Base-by-base conservation (phyloP, 495 filamentous ascomycete species). In the Cryomyces minteri region DNA sequence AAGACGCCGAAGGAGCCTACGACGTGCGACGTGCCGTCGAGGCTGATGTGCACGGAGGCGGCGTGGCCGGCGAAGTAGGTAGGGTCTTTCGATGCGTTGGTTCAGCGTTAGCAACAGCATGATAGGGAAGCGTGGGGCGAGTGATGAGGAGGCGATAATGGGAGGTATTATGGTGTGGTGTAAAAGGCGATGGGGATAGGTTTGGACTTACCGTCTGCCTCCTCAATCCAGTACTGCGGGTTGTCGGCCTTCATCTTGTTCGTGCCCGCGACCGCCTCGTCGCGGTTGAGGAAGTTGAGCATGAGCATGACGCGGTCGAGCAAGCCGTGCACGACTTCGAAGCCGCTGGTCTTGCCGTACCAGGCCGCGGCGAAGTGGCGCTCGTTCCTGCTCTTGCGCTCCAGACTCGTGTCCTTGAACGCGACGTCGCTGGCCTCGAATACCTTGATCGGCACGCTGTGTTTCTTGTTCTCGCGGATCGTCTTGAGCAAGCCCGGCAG, bases 401-500 rank as follows among this genome's bases (percentile, higher is more conserved):
- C 92, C 40, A 74, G 56, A 4, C 61, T 65, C 47, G 75, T 51
- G 52, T 90, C 87, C 64, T 94, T 94, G 70, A 94, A 80, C 5
- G 79, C 85, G 31, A 96, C 80, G 61, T 99, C 90, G 43, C 82
- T 79, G 25, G 82, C 79, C 68, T 96, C 90, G 61, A 92, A 94
- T 52, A 96, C 77, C 67, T 85, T 84, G 59, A 99, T 82, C 25
- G 90, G 90, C 29, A 95, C 73, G 41, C 71, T 68, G 59, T 93
- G 85, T 47, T 81, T 73, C 65, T 88, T 88, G 69, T 99, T 99
- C 65, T 96, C 90, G 46, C 85, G 72, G 45, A 96, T 72, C 0
- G 90, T 96, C 70, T 99, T 99, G 45, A 99, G 69, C 4, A 99
- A 67, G 47, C 90, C 90, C 0, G 90, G 90, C 0, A 96, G 64